Evolutionary conservation across 306 rosid species (phyloP), one percentile per base, ranked within the genome.

Genomic region (Casuarina cunninghamiana): DNA sequence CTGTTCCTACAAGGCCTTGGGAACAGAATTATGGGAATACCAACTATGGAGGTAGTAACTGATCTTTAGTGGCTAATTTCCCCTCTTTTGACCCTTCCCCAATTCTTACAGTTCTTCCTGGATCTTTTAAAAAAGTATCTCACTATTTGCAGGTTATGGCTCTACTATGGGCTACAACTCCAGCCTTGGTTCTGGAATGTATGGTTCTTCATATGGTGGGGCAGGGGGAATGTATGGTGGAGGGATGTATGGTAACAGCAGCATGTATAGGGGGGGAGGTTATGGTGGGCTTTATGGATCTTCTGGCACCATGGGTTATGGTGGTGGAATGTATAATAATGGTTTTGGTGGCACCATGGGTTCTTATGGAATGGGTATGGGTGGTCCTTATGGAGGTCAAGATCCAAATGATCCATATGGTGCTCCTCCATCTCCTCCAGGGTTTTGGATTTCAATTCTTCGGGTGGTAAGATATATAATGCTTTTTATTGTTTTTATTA

Each of bases 1-100:
- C 99, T n/a, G 89, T 90, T 80, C 98, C 99, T 65, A 2, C 94
- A 2, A 88, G 99, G 84, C 99, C 98, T 62, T 96, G 99, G 99
- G 96, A 96, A 83, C 97, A 96, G 83, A 90, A 83, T 74, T 83
- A 87, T 75, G 93, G 92, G 69, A 86, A 51, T 81, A 88, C 3
- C 79, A 76, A 54, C 84, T 85, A 88, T 35, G 98, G 94, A 78
- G 97, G 96, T 91, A 46, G 58, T 5, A 5, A 69, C 72, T 15
- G 55, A 15, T 39, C 69, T 48, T n/a, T 69, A 32, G n/a, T 61
- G 17, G 26, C 41, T 1, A 51, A 60, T 7, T 3, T 76, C 35
- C 45, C 15, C 65, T 38, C 10, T 44, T 43, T 82, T 66, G 9
- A 38, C 9, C 3, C 21, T 66, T 72, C 71, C 50, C 39, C 13